Evolutionary conservation across 192 early-diverging fungal genomes (phyloP).

Genomic region (Podila verticillata): DNA sequence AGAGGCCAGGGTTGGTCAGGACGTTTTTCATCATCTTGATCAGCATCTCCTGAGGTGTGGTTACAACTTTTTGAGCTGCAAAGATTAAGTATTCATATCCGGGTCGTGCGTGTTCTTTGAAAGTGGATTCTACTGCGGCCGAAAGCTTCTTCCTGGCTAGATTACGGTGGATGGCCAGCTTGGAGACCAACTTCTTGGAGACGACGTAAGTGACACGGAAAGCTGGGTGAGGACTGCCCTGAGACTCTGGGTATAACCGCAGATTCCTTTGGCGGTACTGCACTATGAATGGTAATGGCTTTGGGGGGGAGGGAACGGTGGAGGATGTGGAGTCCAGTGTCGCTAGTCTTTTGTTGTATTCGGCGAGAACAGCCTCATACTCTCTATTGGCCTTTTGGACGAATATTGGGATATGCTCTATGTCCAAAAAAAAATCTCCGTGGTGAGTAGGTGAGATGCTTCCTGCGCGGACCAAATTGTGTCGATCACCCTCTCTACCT

Average conservation of each 20-base stretch:
- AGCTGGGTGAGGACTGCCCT: slow-evolving; percentile 17
- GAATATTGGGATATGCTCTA: slow-evolving; percentile 23
- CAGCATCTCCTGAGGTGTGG: slow-evolving; percentile 16
- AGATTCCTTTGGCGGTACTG: slow-evolving; percentile 4
- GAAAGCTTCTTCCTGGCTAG: slow-evolving; percentile 24
- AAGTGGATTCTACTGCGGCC: slow-evolving; percentile 31
- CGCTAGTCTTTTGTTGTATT: slow-evolving; percentile 8
- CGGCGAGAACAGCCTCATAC: slow-evolving; percentile 5
- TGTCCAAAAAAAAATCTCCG: neutral
- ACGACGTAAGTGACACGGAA: slow-evolving; percentile 28
- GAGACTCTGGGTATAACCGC: slow-evolving; percentile 11
- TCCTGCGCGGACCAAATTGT: neutral
- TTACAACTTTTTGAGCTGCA: slow-evolving; percentile 18
- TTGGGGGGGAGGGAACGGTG: neutral
- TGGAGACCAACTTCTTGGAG: slow-evolving; percentile 36
- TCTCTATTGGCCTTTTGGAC: slow-evolving; percentile 23
- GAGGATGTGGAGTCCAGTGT: neutral
- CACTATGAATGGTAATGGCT: slow-evolving; percentile 3
- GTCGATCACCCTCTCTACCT: neutral
- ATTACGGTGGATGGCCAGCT: slow-evolving; percentile 24
- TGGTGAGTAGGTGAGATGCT: neutral
- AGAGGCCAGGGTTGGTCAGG: slow-evolving; percentile 12
- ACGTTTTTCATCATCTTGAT: slow-evolving; percentile 9
- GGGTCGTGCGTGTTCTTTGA: slow-evolving; percentile 30
- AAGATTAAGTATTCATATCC: slow-evolving; percentile 41